These are phyloP conservation scores for Ilyonectria robusta DNA, from an alignment of 2,329 filamentous ascomycete species.

Conservation along the genomic window DNA sequence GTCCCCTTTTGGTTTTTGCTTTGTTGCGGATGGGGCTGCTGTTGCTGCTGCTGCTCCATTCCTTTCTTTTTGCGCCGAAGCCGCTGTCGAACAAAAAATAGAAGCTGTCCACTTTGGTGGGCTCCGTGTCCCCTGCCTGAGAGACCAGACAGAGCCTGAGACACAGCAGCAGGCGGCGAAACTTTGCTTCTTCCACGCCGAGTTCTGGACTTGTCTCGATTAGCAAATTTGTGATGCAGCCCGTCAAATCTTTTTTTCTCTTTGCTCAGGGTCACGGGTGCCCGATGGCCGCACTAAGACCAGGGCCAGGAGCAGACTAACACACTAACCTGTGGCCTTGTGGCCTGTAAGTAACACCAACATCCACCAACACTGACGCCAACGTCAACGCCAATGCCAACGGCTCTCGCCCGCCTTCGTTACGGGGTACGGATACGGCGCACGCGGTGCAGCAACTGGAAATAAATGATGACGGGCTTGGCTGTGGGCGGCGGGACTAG, in stretches of 20 bases:
- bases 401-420: neutral
- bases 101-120: neutral
- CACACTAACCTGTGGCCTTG: neutral
- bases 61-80: neutral
- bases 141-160: neutral
- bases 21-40: neutral
- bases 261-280: neutral
- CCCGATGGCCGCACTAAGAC: neutral
- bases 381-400: neutral
- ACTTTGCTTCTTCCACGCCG: neutral
- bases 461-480: slow-evolving; percentile 4
- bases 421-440: neutral
- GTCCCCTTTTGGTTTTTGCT: slow-evolving; percentile 1
- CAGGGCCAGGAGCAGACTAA: neutral
- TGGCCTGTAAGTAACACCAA: neutral
- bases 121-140: neutral
- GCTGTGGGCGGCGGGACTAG: neutral
- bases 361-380: neutral
- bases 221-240: too few relatives aligned
- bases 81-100: neutral
- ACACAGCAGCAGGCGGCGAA: neutral
- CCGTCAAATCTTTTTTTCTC: neutral
- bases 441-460: neutral
- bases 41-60: neutral
- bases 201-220: neutral